Percentiles rank a stretch among this genome's conserved stretches.
Conservation (phyloP, 148 eudicot species). For the Cornus suecica region DNA sequence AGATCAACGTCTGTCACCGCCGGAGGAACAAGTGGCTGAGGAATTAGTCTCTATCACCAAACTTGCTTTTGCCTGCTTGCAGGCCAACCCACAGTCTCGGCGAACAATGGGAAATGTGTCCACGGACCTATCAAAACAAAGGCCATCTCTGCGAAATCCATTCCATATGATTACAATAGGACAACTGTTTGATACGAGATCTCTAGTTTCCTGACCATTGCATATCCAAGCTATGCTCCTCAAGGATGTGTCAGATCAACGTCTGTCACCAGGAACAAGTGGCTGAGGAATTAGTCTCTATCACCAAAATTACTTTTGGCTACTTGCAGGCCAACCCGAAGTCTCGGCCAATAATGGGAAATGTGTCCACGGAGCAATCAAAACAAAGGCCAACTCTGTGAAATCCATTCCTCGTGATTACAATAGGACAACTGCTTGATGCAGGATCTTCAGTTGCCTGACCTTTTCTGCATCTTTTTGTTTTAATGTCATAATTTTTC, state of each 20-base stretch:
- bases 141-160: neutral
- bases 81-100: slow-evolving; percentile 16
- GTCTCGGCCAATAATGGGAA: slow-evolving; percentile 28
- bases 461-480: too few relatives aligned
- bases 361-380: slow-evolving; percentile 5
- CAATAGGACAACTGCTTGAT: neutral
- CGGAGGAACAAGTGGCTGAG: neutral
- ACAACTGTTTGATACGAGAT: neutral
- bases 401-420: neutral
- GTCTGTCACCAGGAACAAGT: neutral
- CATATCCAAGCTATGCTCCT: neutral
- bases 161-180: neutral
- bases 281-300: slow-evolving; percentile 8
- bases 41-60: slow-evolving; percentile 10
- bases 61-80: slow-evolving; percentile 17
- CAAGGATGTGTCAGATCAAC: too few relatives aligned
- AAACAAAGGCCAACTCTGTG: neutral
- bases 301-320: slow-evolving; percentile 5
- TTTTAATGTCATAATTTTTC: too few relatives aligned
- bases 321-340: slow-evolving; percentile 20
- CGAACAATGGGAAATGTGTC: slow-evolving; percentile 27
- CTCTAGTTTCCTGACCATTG: neutral
- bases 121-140: neutral
- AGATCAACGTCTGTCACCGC: too few relatives aligned
- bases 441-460: neutral